Evolutionary conservation across 1,284 basidiomycete genomes (phyloP).

Genomic region (Cryptococcus floricola): DNA sequence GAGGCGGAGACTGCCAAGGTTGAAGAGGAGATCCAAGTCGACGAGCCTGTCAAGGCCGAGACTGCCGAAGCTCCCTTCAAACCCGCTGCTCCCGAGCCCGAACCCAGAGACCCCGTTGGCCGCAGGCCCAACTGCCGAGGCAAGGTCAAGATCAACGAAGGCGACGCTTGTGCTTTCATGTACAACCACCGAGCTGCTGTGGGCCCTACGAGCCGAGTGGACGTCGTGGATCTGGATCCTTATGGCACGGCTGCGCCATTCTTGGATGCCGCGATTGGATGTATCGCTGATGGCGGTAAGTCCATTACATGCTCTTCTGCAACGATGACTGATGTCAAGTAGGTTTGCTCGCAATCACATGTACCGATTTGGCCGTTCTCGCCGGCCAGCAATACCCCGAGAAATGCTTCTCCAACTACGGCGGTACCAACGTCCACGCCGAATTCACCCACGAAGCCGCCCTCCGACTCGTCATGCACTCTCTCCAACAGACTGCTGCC

Average conservation of each 20-base stretch:
- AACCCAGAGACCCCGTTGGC: conserved; percentile 26
- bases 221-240: conserved; percentile 94
- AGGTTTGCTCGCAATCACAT: conserved; percentile 93
- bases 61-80: conserved; percentile 10
- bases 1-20: conserved; percentile 15
- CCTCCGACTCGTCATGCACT: conserved; percentile 80
- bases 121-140: conserved; percentile 49
- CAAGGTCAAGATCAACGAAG: conserved; percentile 79
- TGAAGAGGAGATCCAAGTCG: conserved; percentile 6
- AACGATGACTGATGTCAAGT: neutral
- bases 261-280: conserved; percentile 93
- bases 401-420: conserved; percentile 95
- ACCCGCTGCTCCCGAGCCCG: conserved; percentile 21
- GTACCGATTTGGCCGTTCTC: conserved; percentile 90
- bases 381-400: conserved; percentile 94
- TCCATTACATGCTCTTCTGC: neutral
- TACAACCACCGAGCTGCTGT: conserved; percentile 73
- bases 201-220: conserved; percentile 61
- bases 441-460: conserved; percentile 94
- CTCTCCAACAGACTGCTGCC: conserved; percentile 78
- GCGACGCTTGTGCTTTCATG: conserved; percentile 87
- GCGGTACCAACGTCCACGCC: conserved; percentile 83
- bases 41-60: neutral
- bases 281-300: conserved; percentile 77
- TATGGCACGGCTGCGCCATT: conserved; percentile 97